phyloP scores from a whole-genome alignment of 192 early-diverging fungal species.

The Jimgerdemannia flammicorona region DNA sequence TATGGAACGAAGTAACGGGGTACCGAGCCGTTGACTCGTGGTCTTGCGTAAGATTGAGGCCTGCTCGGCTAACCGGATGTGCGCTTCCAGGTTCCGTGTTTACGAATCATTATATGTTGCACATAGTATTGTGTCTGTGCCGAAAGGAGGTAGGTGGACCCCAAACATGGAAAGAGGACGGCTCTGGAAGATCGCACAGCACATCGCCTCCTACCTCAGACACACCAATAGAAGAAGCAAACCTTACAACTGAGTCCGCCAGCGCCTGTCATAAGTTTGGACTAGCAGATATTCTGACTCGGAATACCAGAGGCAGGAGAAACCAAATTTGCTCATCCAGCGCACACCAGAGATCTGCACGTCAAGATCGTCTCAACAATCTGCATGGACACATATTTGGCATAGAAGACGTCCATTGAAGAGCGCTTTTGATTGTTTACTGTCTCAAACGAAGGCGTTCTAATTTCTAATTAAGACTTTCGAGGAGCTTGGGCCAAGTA shows the following conservation, averaged over 20 bases:
- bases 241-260: too few species aligned
- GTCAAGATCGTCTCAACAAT: not conserved
- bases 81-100: not conserved
- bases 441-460: too few species aligned
- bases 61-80: not conserved
- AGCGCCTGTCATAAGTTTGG: not conserved
- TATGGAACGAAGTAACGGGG: not conserved
- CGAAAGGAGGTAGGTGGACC: not conserved
- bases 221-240: too few species aligned
- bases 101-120: not conserved
- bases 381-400: not conserved
- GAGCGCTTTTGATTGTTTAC: not conserved
- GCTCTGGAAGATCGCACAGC: too few species aligned
- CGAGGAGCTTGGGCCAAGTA: not conserved
- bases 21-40: too few species aligned
- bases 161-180: not conserved
- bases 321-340: not conserved
- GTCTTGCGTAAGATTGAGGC: not conserved
- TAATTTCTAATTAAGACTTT: too few species aligned
- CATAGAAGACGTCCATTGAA: not conserved
- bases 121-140: not conserved
- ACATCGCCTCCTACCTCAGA: too few species aligned
- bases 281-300: not conserved
- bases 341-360: not conserved
- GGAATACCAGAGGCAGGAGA: not conserved